Percentiles rank a stretch among this genome's conserved stretches.
These are phyloP conservation scores for Pyricularia grisea DNA, from an alignment of 2,329 filamentous ascomycete species.

Conservation along the genomic window DNA sequence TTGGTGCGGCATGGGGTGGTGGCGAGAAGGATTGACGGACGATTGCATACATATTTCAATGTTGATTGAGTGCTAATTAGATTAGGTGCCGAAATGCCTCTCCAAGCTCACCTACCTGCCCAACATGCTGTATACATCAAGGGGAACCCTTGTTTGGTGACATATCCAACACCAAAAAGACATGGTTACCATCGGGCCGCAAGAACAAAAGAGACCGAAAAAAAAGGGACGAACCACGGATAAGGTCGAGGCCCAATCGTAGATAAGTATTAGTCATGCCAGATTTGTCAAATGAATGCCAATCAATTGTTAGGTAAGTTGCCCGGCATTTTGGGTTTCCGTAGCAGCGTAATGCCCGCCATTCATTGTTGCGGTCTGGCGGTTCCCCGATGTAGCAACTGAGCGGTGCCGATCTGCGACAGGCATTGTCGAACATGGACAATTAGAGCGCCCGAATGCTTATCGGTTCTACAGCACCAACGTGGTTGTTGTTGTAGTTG, in stretches of 20 bases:
- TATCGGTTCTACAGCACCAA: background rate
- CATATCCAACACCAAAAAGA: background rate
- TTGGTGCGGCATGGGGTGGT: background rate
- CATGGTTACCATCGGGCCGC: background rate
- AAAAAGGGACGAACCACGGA: background rate
- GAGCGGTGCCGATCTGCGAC: background rate
- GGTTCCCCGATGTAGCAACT: background rate
- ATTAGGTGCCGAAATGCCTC: background rate
- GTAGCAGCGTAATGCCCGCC: background rate
- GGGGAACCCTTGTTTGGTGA: background rate
- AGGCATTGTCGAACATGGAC: background rate
- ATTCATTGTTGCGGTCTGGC: background rate
- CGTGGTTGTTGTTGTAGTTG: background rate
- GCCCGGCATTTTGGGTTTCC: background rate
- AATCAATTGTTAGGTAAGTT: background rate
- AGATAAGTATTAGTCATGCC: background rate
- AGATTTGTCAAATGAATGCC: background rate
- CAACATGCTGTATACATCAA: background rate
- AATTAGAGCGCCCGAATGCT: background rate
- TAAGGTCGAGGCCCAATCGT: background rate
- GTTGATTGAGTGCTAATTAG: background rate
- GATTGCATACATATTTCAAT: background rate
- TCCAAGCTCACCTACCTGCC: background rate
- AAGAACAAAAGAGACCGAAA: background rate
- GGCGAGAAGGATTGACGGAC: background rate